These are phyloP conservation scores for Pseudodiploospora longispora DNA, from an alignment of 2,329 filamentous ascomycete species.

Conservation along the genomic window DNA sequence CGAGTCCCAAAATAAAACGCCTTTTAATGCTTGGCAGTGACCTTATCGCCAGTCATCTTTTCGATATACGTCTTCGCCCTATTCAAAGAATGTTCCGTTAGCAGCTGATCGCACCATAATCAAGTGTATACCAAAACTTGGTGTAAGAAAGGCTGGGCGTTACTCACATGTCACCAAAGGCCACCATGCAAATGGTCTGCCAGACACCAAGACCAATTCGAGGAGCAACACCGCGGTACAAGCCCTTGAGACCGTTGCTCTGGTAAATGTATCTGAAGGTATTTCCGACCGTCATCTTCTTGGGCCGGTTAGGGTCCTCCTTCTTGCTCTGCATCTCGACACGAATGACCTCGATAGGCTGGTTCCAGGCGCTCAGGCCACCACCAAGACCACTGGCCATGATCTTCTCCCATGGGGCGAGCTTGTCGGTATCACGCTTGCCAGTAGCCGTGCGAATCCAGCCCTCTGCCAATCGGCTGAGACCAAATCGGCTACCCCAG, in stretches of 20 bases:
- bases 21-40: constrained; percentile 60
- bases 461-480: constrained; percentile 83
- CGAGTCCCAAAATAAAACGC: constrained; percentile 19
- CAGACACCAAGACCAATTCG: constrained; percentile 93
- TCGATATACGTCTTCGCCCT: constrained; percentile 62
- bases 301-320: constrained; percentile 92
- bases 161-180: constrained; percentile 90
- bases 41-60: constrained; percentile 54
- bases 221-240: constrained; percentile 92
- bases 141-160: constrained; percentile 4
- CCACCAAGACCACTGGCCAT: constrained; percentile 78
- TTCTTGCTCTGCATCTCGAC: constrained; percentile 99
- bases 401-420: constrained; percentile 79
- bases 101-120: constrained; percentile 10
- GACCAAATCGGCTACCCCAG: constrained; percentile 94
- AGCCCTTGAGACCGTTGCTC: constrained; percentile 78
- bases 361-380: constrained; percentile 96
- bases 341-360: constrained; percentile 98
- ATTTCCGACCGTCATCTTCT: constrained; percentile 97
- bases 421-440: constrained; percentile 74
- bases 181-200: constrained; percentile 99
- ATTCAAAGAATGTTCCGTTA: constrained; percentile 16
- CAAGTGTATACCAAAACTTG: neutral
- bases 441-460: constrained; percentile 71
- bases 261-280: constrained; percentile 81